Percentiles rank a stretch among this genome's conserved stretches.
phyloP scores from a whole-genome alignment of 2,329 filamentous ascomycete species.

The Chaetothyriales sp. region DNA sequence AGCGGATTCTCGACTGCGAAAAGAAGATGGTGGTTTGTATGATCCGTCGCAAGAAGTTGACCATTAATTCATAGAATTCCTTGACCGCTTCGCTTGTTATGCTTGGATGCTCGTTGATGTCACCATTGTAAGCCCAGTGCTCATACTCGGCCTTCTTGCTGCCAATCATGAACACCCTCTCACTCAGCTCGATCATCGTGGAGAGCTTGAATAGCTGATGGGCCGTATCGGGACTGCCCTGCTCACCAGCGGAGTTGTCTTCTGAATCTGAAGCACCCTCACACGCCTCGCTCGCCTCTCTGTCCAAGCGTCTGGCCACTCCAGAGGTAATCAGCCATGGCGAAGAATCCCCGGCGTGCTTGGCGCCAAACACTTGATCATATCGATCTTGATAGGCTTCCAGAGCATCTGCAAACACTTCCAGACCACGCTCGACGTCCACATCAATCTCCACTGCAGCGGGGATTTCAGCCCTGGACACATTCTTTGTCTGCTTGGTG shows the following conservation, averaged over 20 bases:
- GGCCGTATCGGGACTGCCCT: neutral
- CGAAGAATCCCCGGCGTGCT: slow-evolving; percentile 1
- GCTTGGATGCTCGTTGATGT: slow-evolving; percentile 42
- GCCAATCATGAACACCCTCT: slow-evolving; percentile 60
- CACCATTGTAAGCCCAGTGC: slow-evolving; percentile 51
- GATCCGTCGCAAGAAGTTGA: slow-evolving; percentile 55
- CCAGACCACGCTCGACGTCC: slow-evolving; percentile 50
- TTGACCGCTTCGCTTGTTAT: slow-evolving; percentile 61
- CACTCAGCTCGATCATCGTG: slow-evolving; percentile 49
- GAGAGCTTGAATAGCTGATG: slow-evolving; percentile 43
- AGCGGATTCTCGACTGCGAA: slow-evolving; percentile 51
- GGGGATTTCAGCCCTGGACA: slow-evolving; percentile 44
- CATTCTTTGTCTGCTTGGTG: slow-evolving; percentile 21
- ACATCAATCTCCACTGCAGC: slow-evolving; percentile 58
- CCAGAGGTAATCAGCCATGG: slow-evolving; percentile 16
- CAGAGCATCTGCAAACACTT: slow-evolving; percentile 52
- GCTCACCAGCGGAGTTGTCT: neutral
- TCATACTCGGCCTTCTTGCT: slow-evolving; percentile 39
- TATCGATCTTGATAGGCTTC: slow-evolving; percentile 47
- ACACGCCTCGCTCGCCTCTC: neutral
- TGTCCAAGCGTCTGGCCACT: neutral
- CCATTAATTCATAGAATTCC: slow-evolving; percentile 54
- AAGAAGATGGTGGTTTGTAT: slow-evolving; percentile 55
- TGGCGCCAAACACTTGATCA: slow-evolving; percentile 45
- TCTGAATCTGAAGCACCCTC: neutral